Evolutionary conservation across 495 filamentous ascomycete genomes (phyloP).

Genomic region (Penicillium goetzii): DNA sequence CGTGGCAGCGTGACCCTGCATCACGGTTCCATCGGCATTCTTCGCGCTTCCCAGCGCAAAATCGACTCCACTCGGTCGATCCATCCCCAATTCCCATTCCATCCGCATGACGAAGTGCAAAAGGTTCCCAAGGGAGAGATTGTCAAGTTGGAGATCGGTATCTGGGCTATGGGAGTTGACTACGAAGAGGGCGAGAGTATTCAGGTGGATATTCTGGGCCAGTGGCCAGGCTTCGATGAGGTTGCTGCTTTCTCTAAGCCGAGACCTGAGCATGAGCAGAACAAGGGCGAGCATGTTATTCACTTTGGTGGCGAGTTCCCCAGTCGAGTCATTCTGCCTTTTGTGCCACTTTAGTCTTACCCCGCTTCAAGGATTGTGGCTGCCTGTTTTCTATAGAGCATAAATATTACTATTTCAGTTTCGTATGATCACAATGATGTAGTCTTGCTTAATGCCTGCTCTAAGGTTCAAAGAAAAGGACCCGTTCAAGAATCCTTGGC

Average conservation of each 20-base stretch:
- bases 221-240: conserved; percentile 41
- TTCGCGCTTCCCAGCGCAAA: conserved; percentile 40
- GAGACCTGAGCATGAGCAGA: conserved; percentile 40
- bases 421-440: not conserved
- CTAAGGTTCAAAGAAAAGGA: not conserved
- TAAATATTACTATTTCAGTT: not conserved
- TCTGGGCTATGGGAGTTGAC: conserved; percentile 41
- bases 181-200: conserved; percentile 37
- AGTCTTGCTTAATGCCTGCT: not conserved
- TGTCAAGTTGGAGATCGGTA: conserved; percentile 38
- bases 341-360: conserved; percentile 22
- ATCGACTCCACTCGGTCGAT: conserved; percentile 30
- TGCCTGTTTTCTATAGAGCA: not conserved
- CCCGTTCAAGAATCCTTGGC: not conserved
- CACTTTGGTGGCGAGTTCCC: conserved; percentile 40
- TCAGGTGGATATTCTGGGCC: conserved; percentile 30
- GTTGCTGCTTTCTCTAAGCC: conserved; percentile 37
- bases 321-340: conserved; percentile 41
- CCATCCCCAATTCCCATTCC: conserved; percentile 40
- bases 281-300: conserved; percentile 37
- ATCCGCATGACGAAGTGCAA: conserved; percentile 39
- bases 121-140: conserved; percentile 39
- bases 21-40: conserved; percentile 36
- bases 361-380: not conserved
- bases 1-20: conserved; percentile 31